Conservation (phyloP, 148 eudicot species). For the Amaranthus hypochondriacus region DNA sequence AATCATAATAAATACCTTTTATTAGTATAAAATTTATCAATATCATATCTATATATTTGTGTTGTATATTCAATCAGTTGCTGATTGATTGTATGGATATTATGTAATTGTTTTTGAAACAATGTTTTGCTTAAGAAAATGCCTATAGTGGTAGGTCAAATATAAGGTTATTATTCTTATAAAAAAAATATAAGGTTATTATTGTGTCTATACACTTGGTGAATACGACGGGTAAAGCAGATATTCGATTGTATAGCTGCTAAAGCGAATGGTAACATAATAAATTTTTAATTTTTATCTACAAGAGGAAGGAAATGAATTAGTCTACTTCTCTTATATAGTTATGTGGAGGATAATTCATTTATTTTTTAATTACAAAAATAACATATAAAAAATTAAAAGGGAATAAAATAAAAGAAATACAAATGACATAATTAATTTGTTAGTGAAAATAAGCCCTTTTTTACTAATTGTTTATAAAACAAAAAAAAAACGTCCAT, state of each 20-base stretch:
- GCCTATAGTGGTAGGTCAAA: too few relatives aligned
- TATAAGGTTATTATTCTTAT: too few relatives aligned
- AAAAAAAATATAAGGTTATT: too few relatives aligned
- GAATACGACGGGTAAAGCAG: too few relatives aligned
- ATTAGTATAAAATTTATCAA: not conserved
- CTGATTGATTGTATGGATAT: not conserved
- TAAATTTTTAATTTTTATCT: not conserved
- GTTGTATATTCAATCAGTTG: not conserved
- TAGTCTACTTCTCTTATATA: not conserved
- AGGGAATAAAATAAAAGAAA: not conserved
- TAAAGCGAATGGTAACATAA: not conserved
- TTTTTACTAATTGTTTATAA: too few relatives aligned
- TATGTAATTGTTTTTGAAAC: too few relatives aligned
- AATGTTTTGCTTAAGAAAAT: too few relatives aligned
- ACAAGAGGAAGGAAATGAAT: not conserved
- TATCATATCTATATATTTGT: not conserved
- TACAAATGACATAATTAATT: not conserved
- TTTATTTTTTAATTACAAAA: too few relatives aligned
- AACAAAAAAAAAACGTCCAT: too few relatives aligned
- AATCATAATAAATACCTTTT: not conserved
- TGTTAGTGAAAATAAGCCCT: too few relatives aligned
- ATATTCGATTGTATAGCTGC: not conserved
- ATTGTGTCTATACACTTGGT: too few relatives aligned
- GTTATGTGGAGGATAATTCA: not conserved
- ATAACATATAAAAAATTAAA: too few relatives aligned